phyloP scores from a whole-genome alignment of 163 green algal genomes.

The Coccomyxa subellipsoidea region DNA sequence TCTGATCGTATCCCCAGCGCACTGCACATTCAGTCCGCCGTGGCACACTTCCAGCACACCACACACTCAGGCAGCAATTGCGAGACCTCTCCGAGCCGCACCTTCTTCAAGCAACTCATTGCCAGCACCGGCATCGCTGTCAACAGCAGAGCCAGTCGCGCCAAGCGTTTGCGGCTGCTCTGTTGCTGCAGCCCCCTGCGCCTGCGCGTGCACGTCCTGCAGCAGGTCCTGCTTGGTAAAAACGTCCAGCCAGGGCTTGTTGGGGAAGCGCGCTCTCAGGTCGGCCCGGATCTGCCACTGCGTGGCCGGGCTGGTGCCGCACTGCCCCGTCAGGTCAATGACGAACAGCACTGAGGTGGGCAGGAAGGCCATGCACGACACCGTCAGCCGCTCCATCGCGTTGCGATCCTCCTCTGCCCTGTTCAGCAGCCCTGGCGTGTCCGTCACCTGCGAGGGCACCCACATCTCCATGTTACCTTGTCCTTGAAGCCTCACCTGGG shows the following conservation, averaged over 20 bases:
- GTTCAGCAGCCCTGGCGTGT: constrained; percentile 92
- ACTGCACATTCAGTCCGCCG: no score
- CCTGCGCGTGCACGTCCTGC: constrained; percentile 39
- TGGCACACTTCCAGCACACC: no score
- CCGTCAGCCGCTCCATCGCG: constrained; percentile 92
- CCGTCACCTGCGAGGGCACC: constrained; percentile 69
- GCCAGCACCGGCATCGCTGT: background rate
- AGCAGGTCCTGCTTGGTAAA: constrained; percentile 92
- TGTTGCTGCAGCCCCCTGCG: background rate
- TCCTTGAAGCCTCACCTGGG: background rate
- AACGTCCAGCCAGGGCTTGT: constrained; percentile 90
- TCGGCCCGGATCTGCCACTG: constrained; percentile 28
- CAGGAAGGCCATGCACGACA: constrained; percentile 87
- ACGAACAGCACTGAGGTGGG: constrained; percentile 92
- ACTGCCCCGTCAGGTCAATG: constrained; percentile 73
- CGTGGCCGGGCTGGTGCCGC: constrained; percentile 1
- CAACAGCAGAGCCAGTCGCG: no score
- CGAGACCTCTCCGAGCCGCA: background rate
- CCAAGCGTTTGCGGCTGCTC: no score
- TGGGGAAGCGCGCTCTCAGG: constrained; percentile 64
- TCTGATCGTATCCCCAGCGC: no score
- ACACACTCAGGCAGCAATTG: background rate
- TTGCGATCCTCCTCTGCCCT: constrained; percentile 86
- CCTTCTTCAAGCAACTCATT: background rate
- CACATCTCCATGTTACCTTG: background rate